Percentiles rank a stretch among this genome's conserved stretches.
Conservation (phyloP, 805 yeast species). For the Kregervanrija pseudodelftensis region DNA sequence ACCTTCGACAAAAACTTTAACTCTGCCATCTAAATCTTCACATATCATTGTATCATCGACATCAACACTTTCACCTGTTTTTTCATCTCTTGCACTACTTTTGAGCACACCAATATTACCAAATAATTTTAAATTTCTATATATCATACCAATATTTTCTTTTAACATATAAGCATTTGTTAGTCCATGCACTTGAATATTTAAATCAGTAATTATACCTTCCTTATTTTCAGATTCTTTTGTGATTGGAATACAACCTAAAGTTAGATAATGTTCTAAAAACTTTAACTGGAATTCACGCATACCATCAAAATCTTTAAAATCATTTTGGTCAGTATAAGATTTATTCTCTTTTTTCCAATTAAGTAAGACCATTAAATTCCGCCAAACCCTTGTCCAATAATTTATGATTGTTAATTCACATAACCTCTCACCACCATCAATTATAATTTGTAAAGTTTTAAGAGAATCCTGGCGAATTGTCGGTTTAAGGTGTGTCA, state of each 20-base stretch:
- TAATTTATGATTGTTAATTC: constrained; percentile 46
- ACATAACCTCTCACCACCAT: constrained; percentile 24
- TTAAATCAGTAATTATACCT: neutral
- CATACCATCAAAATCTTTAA: constrained; percentile 13
- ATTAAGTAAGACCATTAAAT: constrained; percentile 62
- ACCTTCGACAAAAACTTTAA: constrained; percentile 44
- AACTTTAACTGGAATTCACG: constrained; percentile 32
- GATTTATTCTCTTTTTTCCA: constrained; percentile 41
- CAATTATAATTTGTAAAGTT: constrained; percentile 55
- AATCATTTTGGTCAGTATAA: constrained; percentile 13
- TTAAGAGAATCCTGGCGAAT: constrained; percentile 71
- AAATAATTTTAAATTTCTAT: constrained; percentile 53
- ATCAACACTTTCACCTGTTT: constrained; percentile 1
- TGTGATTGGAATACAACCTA: constrained; percentile 14
- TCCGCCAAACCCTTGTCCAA: constrained; percentile 63
- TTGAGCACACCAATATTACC: constrained; percentile 16
- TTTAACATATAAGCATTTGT: constrained; percentile 50
- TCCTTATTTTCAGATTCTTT: constrained; percentile 9
- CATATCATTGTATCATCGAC: constrained; percentile 26
- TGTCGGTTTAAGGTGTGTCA: constrained; percentile 82
- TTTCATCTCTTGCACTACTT: neutral
- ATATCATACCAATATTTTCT: constrained; percentile 28
- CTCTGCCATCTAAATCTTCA: constrained; percentile 55
- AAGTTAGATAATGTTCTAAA: constrained; percentile 23
- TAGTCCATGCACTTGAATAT: constrained; percentile 36